Conservation (phyloP, 2,329 filamentous ascomycete species). For the Beauveria bassiana region DNA sequence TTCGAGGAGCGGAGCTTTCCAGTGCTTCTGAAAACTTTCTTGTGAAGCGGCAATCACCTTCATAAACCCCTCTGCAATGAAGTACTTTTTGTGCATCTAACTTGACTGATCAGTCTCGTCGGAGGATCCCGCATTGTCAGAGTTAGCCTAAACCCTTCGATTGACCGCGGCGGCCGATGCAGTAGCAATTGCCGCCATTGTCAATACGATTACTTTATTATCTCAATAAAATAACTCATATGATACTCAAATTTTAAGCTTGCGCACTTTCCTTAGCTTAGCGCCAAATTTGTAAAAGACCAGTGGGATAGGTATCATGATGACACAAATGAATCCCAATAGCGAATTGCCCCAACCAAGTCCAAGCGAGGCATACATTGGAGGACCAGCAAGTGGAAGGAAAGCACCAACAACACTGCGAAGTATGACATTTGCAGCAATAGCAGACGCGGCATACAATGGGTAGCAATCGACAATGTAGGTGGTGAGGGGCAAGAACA, state of each 20-base stretch:
- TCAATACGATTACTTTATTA: conserved; percentile 2
- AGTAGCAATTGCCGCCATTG: conserved; percentile 47
- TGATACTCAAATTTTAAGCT: too few relatives aligned
- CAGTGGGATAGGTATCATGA: too few relatives aligned
- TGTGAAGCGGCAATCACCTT: too few relatives aligned
- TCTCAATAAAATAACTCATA: too few relatives aligned
- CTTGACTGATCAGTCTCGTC: too few relatives aligned
- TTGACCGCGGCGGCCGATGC: conserved; percentile 41
- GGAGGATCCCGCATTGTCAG: too few relatives aligned
- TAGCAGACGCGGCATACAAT: conserved; percentile 31
- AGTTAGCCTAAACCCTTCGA: conserved; percentile 5
- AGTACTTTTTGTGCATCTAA: too few relatives aligned
- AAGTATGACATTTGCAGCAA: conserved; percentile 39
- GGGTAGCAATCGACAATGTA: conserved; percentile 51
- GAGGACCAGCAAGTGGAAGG: conserved; percentile 47
- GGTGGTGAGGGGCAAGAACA: conserved; percentile 37
- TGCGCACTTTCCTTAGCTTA: too few relatives aligned
- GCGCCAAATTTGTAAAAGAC: too few relatives aligned
- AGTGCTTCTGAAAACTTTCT: too few relatives aligned
- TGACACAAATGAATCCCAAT: conserved; percentile 27
- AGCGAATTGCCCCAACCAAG: conserved; percentile 39
- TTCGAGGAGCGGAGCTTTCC: too few relatives aligned
- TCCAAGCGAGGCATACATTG: conserved; percentile 25
- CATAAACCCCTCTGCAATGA: too few relatives aligned
- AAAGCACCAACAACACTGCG: conserved; percentile 47